Conservation (phyloP, 2,329 filamentous ascomycete genomes). For the Paraconiothyrium brasiliense region DNA sequence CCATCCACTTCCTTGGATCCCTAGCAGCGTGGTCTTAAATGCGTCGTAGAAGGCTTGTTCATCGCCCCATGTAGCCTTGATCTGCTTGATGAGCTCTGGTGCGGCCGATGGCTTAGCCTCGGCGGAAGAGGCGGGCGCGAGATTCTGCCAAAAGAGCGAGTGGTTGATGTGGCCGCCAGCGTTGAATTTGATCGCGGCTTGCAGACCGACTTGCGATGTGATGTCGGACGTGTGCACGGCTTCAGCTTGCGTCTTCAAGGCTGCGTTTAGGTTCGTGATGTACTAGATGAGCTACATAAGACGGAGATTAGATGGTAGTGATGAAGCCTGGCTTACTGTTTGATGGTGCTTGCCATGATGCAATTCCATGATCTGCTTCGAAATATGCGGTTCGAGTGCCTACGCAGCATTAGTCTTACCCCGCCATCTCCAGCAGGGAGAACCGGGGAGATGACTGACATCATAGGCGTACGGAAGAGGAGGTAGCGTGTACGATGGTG, state of each 20-base stretch:
- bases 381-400: conserved; percentile 79
- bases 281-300: conserved; percentile 54
- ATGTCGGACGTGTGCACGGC: conserved; percentile 68
- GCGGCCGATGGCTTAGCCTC: conserved; percentile 66
- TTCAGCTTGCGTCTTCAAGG: conserved; percentile 67
- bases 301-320: not conserved
- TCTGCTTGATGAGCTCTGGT: conserved; percentile 68
- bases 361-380: conserved; percentile 80
- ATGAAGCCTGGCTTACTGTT: conserved; percentile 47
- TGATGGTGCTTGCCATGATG: conserved; percentile 84
- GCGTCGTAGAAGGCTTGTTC: conserved; percentile 71
- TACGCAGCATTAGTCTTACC: conserved; percentile 44
- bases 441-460: conserved; percentile 59
- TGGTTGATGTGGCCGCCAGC: conserved; percentile 95
- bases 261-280: conserved; percentile 77
- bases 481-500: conserved; percentile 67
- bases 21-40: conserved; percentile 72
- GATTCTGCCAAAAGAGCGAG: conserved; percentile 89
- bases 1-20: conserved; percentile 86
- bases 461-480: conserved; percentile 74
- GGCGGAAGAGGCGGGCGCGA: conserved; percentile 68
- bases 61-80: conserved; percentile 74
- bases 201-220: conserved; percentile 71
- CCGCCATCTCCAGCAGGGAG: not conserved
- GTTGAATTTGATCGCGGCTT: conserved; percentile 82